Percentiles rank a stretch among this genome's conserved stretches.
These are phyloP conservation scores for Neopestalotiopsis sp. DNA, from an alignment of 2,329 filamentous ascomycete species.

Conservation along the genomic window DNA sequence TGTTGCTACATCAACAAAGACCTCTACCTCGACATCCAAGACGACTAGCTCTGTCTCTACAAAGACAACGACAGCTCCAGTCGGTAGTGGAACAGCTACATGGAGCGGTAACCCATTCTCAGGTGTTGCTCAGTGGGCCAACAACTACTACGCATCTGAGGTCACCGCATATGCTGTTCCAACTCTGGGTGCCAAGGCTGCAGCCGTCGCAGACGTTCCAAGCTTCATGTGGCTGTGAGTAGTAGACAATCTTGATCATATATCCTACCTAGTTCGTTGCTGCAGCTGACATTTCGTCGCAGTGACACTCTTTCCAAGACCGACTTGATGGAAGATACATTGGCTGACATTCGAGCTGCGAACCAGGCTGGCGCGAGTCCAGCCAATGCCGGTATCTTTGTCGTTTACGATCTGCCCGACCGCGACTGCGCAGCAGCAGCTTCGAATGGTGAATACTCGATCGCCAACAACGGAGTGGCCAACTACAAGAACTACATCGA, in stretches of 20 bases:
- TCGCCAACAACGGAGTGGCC: slow-evolving; percentile 54
- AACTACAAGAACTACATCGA: slow-evolving; percentile 64
- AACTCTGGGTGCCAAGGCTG: slow-evolving; percentile 60
- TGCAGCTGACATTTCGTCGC: background rate
- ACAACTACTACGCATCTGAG: slow-evolving; percentile 61
- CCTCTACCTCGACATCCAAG: slow-evolving; percentile 12
- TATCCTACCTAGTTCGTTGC: background rate
- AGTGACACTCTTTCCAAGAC: slow-evolving; percentile 58
- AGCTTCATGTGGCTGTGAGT: slow-evolving; percentile 58
- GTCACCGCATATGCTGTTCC: slow-evolving; percentile 64
- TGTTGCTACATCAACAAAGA: background rate
- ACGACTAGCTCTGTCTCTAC: slow-evolving; percentile 22
- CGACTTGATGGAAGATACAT: slow-evolving; percentile 49
- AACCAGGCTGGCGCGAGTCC: slow-evolving; percentile 44
- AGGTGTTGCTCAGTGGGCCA: slow-evolving; percentile 57
- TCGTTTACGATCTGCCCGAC: slow-evolving; percentile 64
- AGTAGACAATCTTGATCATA: slow-evolving; percentile 2
- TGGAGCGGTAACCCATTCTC: slow-evolving; percentile 61
- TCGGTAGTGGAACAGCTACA: slow-evolving; percentile 42
- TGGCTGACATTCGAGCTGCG: slow-evolving; percentile 48
- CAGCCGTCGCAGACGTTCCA: slow-evolving; percentile 57
- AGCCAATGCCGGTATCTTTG: slow-evolving; percentile 54
- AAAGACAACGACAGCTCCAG: slow-evolving; percentile 32
- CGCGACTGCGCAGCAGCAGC: slow-evolving; percentile 63
- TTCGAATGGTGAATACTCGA: slow-evolving; percentile 61